A percentile compares a stretch with the other conserved stretches of the same genome.
Evolutionary conservation across 1,284 basidiomycete genomes (phyloP).

Genomic region (Pyrrhoderma lamaoense): DNA sequence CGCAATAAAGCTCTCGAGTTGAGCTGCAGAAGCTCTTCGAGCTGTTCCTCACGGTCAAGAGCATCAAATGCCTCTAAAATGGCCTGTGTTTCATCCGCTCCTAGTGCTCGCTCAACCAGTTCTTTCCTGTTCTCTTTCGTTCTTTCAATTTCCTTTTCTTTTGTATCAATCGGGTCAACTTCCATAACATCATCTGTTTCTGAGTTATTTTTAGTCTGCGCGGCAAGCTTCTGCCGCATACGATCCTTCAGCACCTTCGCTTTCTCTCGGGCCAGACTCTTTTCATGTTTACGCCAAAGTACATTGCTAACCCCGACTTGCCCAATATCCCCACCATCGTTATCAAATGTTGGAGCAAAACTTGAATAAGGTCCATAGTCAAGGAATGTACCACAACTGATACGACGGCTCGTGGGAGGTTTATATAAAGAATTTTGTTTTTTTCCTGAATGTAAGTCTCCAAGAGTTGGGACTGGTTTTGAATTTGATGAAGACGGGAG

Average conservation of each 20-base stretch:
- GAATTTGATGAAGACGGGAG: conserved; percentile 46
- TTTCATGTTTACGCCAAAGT: conserved; percentile 33
- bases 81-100: conserved; percentile 32
- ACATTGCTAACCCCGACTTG: conserved; percentile 50
- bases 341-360: conserved; percentile 72
- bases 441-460: conserved; percentile 26
- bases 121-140: conserved; percentile 28
- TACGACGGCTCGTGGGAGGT: conserved; percentile 40
- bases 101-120: conserved; percentile 42
- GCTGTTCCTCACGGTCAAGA: conserved; percentile 56
- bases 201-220: neutral
- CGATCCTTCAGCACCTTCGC: conserved; percentile 13
- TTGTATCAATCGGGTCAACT: conserved; percentile 6
- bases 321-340: conserved; percentile 61
- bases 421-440: conserved; percentile 32
- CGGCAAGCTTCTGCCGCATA: conserved; percentile 11
- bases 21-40: conserved; percentile 56
- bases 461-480: conserved; percentile 30
- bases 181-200: conserved; percentile 13
- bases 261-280: conserved; percentile 26
- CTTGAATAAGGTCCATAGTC: conserved; percentile 68
- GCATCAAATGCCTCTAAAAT: conserved; percentile 51
- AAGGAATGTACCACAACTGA: conserved; percentile 59
- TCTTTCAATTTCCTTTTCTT: conserved; percentile 3
- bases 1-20: conserved; percentile 55